Base-by-base conservation (phyloP, 73 alveolate species). In the Effrenium voratum region DNA sequence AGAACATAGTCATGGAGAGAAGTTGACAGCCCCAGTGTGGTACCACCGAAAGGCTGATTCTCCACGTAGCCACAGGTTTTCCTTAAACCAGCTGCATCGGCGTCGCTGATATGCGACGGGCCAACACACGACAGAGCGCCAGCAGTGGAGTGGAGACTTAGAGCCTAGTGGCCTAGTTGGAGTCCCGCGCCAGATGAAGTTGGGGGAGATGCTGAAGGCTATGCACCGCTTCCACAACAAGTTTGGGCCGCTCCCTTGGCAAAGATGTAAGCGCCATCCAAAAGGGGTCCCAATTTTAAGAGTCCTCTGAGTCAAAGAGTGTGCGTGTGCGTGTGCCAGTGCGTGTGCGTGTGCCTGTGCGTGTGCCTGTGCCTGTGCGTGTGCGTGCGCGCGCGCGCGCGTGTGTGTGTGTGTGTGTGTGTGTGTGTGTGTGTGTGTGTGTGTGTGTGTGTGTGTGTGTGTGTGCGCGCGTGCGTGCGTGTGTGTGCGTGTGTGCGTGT, bases 141-240 rank as follows among this genome's bases (percentile, higher is more conserved):
- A n/a, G n/a, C n/a, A n/a, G n/a, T n/a, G n/a, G n/a, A n/a, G n/a
- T n/a, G n/a, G n/a, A n/a, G n/a, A n/a, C n/a, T n/a, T n/a, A n/a
- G n/a, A n/a, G n/a, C n/a, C n/a, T n/a, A n/a, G n/a, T n/a, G n/a
- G n/a, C n/a, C n/a, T 57, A 34, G 28, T 0, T 1, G 36, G 72
- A 44, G 47, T 16, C 22, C 22, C 87, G 34, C 34, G 26, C 34
- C 79, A 87, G 95, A 76, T 87, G 82, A 70, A 49, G 72, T 70
- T 87, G 95, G 95, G 95, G 47, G 95, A 87, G 30, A 36, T 87
- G 72, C 40, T 87, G 38, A 46, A 46, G 46, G 95, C 95, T 22
- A 43, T 87, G 47, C 84, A 87, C 47, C 95, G 95, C 40, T 87
- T 87, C 83, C 47, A 87, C 50, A 75, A 84, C 36, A 84, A 83